Evolutionary conservation across 345 rosid genomes (phyloP), one percentile per base, ranked within the genome.

Genomic region (Aegle marmelos): DNA sequence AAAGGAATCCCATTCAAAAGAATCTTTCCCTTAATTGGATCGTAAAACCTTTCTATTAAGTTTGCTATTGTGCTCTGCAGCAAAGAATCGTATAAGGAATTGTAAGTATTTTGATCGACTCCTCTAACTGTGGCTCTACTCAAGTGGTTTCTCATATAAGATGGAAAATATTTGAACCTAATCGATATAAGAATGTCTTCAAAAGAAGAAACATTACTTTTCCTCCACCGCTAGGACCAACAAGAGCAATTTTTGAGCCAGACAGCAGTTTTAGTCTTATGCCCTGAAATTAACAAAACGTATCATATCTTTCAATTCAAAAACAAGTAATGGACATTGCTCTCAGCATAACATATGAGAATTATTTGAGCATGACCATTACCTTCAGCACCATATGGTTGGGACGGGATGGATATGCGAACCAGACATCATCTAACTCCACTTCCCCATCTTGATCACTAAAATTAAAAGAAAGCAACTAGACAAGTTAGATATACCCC

Each of bases 141-240:
- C 33, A 24, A 31, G 22, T 9, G 48, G 4, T 48, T 74, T 75
- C 60, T 27, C 7, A 30, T 48, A 19, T 11, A 73, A 73, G 6
- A 41, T 39, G 33, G 57, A 57, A 72, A 63, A 74, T 34, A 45
- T n/a, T 34, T 74, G 19, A 63, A 48, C 28, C 27, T 30, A 77
- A 36, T 61, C 2, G 50, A 65, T 7, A 56, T 7, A 50, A 34
- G 39, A 63, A 30, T 5, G 4, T 36, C 34, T 45, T 8, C 5
- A 41, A 17, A 24, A 37, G 45, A 73, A 34, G 16, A 62, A 75
- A 75, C 75, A 33, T 83, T 89, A 95, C 97, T 85, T 95, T 95
- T 78, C 99, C 99, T 17, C 99, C 99, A 74, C 99, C 99, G 75
- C 98, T 95, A 62, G 96, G 99, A 77, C 99, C 99, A 31, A 95